phyloP scores from a whole-genome alignment of 2,329 filamentous ascomycete genomes.

The Colletotrichum sp. region DNA sequence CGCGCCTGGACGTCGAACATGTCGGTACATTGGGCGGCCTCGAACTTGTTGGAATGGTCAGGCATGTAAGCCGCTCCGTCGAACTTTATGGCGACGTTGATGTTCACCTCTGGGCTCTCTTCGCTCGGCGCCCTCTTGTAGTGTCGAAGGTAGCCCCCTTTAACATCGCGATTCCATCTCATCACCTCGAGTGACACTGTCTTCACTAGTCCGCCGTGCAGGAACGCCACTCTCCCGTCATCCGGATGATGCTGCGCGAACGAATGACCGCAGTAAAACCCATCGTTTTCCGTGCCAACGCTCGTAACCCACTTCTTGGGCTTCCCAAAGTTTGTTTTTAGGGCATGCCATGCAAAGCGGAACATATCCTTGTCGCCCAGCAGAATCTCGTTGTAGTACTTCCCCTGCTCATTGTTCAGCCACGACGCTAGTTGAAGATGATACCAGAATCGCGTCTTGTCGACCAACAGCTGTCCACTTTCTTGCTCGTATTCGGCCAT shows the following conservation, averaged over 20 bases:
- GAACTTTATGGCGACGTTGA: constrained; percentile 8
- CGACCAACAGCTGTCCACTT: constrained; percentile 1
- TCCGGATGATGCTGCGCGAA: constrained; percentile 17
- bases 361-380: constrained; percentile 17
- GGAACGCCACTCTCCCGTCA: neutral
- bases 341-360: constrained; percentile 12
- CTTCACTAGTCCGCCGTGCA: constrained; percentile 8
- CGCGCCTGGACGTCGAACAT: constrained; percentile 1
- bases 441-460: constrained; percentile 14
- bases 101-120: neutral
- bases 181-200: constrained; percentile 7
- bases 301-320: constrained; percentile 6
- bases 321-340: neutral
- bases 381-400: constrained; percentile 1
- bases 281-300: constrained; percentile 7
- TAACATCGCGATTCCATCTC: constrained; percentile 5
- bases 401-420: constrained; percentile 10
- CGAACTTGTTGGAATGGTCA: neutral
- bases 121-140: constrained; percentile 7
- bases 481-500: constrained; percentile 15
- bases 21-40: constrained; percentile 8
- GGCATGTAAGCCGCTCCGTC: constrained; percentile 5
- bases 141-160: neutral
- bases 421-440: constrained; percentile 13
- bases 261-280: constrained; percentile 11